A percentile compares a stretch with the other conserved stretches of the same genome.
Conservation (phyloP, 371 early-diverging fungal genomes). For the Mucor saturninus region DNA sequence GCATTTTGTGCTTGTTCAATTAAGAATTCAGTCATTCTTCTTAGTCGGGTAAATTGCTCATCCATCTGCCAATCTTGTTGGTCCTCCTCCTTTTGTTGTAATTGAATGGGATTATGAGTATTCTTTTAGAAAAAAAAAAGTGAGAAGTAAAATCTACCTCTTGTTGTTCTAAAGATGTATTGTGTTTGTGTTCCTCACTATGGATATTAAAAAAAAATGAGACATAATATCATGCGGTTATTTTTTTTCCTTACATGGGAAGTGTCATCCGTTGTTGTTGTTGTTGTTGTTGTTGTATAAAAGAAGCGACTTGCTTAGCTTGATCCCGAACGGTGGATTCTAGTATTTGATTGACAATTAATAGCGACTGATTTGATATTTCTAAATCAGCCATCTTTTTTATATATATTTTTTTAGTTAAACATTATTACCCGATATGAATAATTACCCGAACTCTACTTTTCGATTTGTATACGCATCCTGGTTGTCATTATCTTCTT, state of each 20-base stretch:
- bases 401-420: not conserved
- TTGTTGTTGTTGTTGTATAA: conserved; percentile 30
- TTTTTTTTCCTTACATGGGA: conserved; percentile 1
- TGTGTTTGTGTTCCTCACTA: too few species aligned
- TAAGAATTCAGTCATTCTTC: conserved; percentile 37
- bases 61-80: conserved; percentile 46
- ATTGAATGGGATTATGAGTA: not conserved
- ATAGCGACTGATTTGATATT: conserved; percentile 51
- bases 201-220: too few species aligned
- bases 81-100: not conserved
- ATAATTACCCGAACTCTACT: conserved; percentile 23
- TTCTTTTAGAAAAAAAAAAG: not conserved
- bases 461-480: conserved; percentile 44
- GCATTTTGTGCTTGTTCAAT: conserved; percentile 42
- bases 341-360: conserved; percentile 50
- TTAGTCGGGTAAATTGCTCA: conserved; percentile 34
- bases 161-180: not conserved
- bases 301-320: conserved; percentile 46
- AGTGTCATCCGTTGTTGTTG: conserved; percentile 27
- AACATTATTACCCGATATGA: conserved; percentile 1
- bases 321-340: conserved; percentile 51
- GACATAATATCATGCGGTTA: too few species aligned
- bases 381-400: conserved; percentile 53
- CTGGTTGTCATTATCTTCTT: not conserved
- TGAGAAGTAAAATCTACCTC: not conserved